Evolutionary conservation across 1,139 yeast species (phyloP), one percentile per base, ranked within the genome.

Genomic region (Pichia sp.): DNA sequence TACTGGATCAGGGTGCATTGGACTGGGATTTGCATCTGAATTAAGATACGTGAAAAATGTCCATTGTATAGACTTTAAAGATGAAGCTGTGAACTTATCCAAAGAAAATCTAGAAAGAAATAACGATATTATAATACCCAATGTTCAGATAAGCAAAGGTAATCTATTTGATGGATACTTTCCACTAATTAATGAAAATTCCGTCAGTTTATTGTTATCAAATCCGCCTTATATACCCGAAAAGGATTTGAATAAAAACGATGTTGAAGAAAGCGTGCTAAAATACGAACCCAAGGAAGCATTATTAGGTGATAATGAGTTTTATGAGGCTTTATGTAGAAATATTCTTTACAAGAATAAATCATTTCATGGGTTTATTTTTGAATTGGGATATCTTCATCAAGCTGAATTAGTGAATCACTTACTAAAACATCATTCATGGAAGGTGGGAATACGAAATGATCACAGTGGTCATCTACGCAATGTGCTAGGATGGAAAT

Each of bases 1-100:
- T 58, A 81, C 96, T 0, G 99, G 99, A 0, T 72, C 94, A 0
- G 99, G 98, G 0, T 93, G 99, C 61, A 78, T 93, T 33, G 83
- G 93, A 0, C 66, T 91, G 39, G 58, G 75, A 11, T 52, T 83
- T 19, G 53, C 57, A 4, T 50, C 51, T 21, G 51, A 47, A 20
- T 65, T 70, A 17, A 53, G 67, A n/a, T 59, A 67, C 28, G 56
- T 83, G 0, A 50, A 60, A 14, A 42, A 54, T 0, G 63, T 82
- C 1, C 52, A 54, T 12, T 95, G 82, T 0, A 65, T 84, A 7
- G 98, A 93, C 60, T 59, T 81, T 1, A 81, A 89, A 4, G 58
- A 59, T 0, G 52, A 55, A 1, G 95, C 96, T 0, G 51, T 81
- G 1, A 48, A 50, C 0, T 61, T 88, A 21, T 75, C 90, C 1